Base-by-base conservation (phyloP, 192 early-diverging fungal species). In the Diversispora eburnea region DNA sequence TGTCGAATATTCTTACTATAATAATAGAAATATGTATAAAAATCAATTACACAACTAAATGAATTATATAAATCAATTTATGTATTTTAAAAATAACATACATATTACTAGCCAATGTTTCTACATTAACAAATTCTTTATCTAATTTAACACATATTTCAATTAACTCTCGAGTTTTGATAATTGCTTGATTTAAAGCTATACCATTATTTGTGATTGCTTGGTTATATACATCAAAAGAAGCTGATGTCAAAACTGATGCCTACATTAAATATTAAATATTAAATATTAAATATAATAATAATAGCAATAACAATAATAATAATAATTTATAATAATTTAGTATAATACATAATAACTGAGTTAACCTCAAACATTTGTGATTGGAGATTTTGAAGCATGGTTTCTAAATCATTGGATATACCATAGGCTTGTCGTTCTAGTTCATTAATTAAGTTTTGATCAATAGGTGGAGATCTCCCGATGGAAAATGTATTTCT, bases 61-160 rank as follows among this genome's bases (percentile, higher is more conserved):
- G 19, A 46, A 64, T 64, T 42, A 15, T 43, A 42, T 42, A 43
- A n/a, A 43, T 4, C 51, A 54, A 4, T 17, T 51, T 51, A 12
- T 4, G 51, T 54, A 17, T 17, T 54, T 52, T 10, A 33, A 7
- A 67, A 22, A 20, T 3, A 68, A 70, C 68, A 15, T 20, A 70
- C 68, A 70, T 57, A 51, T 54, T 42, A 70, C 54, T 70, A 42
- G 68, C 68, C 9, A 70, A 70, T 12, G 68, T 45, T 42, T 43
- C 8, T 57, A 70, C 41, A 22, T 54, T n/a, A 19, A 20, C 22
- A 25, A 70, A 70, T 45, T 45, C 68, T 41, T 70, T 54, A 57
- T 70, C 55, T 9, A 70, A 42, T 56, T 39, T 20, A 41, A 13
- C 17, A 57, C 68, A 70, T 20, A 70, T 3, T 47, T 70, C 51